A percentile compares a stretch with the other conserved stretches of the same genome.
phyloP scores from a whole-genome alignment of 1,284 basidiomycete genomes.

The Pascua sp. region DNA sequence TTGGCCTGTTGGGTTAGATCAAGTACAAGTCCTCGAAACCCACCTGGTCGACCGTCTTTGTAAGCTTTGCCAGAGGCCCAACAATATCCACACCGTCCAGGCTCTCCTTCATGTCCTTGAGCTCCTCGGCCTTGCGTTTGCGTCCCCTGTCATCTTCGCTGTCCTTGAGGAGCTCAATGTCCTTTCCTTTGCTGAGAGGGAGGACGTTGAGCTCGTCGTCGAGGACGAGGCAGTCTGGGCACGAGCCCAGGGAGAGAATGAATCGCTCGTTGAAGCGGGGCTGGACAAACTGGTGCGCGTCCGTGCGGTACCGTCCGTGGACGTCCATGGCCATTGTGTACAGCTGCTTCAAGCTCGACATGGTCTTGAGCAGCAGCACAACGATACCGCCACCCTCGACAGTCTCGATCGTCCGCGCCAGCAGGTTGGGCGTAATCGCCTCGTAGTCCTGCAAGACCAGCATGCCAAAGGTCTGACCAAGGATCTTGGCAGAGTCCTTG shows the following conservation, averaged over 20 bases:
- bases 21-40: slow-evolving; percentile 6
- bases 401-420: slow-evolving; percentile 96
- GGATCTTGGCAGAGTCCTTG: slow-evolving; percentile 92
- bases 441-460: slow-evolving; percentile 97
- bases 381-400: slow-evolving; percentile 96
- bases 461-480: slow-evolving; percentile 98
- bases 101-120: slow-evolving; percentile 76
- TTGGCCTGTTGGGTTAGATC: slow-evolving; percentile 55
- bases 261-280: slow-evolving; percentile 99
- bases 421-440: slow-evolving; percentile 93
- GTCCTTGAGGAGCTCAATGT: slow-evolving; percentile 60
- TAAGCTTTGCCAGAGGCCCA: slow-evolving; percentile 84
- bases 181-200: slow-evolving; percentile 92
- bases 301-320: slow-evolving; percentile 86
- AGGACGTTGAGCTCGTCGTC: slow-evolving; percentile 98
- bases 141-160: slow-evolving; percentile 43
- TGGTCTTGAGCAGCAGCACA: slow-evolving; percentile 87
- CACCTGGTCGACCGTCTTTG: slow-evolving; percentile 87
- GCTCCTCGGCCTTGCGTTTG: slow-evolving; percentile 55
- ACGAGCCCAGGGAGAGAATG: slow-evolving; percentile 87
- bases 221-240: slow-evolving; percentile 84
- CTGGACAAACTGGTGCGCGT: slow-evolving; percentile 81
- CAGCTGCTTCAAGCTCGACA: slow-evolving; percentile 88
- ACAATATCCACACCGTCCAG: slow-evolving; percentile 82
- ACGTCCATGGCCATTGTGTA: slow-evolving; percentile 99